These are phyloP conservation scores for Hanseniaspora hatyaiensis DNA, from an alignment of 805 yeast genomes.

Conservation along the genomic window DNA sequence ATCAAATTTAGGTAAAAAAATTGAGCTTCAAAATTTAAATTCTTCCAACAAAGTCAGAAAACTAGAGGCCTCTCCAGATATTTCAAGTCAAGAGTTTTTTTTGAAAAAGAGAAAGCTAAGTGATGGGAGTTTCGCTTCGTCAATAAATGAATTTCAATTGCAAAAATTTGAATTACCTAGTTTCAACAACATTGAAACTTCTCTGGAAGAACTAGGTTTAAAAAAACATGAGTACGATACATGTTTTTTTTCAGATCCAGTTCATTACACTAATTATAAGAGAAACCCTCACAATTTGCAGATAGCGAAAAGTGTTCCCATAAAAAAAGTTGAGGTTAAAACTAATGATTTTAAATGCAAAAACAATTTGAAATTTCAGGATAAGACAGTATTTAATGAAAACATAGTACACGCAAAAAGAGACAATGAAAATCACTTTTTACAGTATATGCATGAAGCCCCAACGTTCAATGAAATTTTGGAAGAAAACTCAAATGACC, in stretches of 20 bases:
- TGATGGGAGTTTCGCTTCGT: neutral
- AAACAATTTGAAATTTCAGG: slow-evolving; percentile 19
- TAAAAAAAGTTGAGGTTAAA: neutral
- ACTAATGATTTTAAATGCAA: neutral
- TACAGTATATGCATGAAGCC: slow-evolving; percentile 40
- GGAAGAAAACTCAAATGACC: neutral
- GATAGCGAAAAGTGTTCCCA: neutral
- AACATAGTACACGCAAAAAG: slow-evolving; percentile 4
- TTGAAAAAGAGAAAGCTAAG: neutral
- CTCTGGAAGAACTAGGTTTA: slow-evolving; percentile 39
- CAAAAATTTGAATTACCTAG: slow-evolving; percentile 15
- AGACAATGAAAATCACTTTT: slow-evolving; percentile 18
- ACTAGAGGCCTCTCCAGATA: neutral
- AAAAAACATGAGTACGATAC: slow-evolving; percentile 45
- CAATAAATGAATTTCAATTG: neutral
- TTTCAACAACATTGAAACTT: slow-evolving; percentile 31
- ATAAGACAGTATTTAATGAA: slow-evolving; percentile 18
- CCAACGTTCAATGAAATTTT: slow-evolving; percentile 37
- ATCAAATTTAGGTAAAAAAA: slow-evolving; percentile 16
- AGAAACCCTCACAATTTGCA: slow-evolving; percentile 8
- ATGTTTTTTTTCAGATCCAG: slow-evolving; percentile 48
- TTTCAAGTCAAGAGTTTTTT: too few species aligned
- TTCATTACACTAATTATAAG: slow-evolving; percentile 40
- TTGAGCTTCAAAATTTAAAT: slow-evolving; percentile 12
- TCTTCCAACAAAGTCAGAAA: neutral